Evolutionary conservation across 2,329 filamentous ascomycete genomes (phyloP), one percentile per base, ranked within the genome.

Genomic region (Cladosporium sp.): DNA sequence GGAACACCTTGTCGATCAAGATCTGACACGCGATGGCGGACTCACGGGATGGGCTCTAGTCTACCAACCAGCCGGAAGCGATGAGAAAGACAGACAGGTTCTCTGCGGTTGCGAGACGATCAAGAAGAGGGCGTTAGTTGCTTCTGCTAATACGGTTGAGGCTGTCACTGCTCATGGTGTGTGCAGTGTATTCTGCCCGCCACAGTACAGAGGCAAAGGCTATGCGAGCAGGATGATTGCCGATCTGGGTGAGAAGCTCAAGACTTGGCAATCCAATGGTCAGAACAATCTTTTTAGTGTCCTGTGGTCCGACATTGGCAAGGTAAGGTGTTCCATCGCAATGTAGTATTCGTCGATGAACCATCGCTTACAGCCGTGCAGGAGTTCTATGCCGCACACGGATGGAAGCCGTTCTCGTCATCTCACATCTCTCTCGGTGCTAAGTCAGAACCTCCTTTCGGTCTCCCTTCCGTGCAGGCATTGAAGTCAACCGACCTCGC

Each of bases 271-370:
- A 59, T 77, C 78, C 30, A 69, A 74, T 20, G 73, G 70, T 19
- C 69, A 71, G 64, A 72, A 69, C 70, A 80, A 71, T 63, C 73
- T 84, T 14, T 94, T 93, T 73, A 92, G 89, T 0, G 83, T 95
- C 7, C 79, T 97, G 8, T 96, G 87, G 74, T 96, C 91, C 8
- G 91, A 96, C 69, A 92, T 95, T 67, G 91, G 92, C 19, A 88
- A 90, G 63, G 62, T 68, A 59, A 50, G 43, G 11, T 9, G 3
- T 2, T 28, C 19, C 7, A 25, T 25, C 2, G 25, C 25, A 37
- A 19, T 34, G n/a, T 7, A 14, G n/a, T 51, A 60, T 59, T 55
- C 5, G 30, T 58, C 8, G 11, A 60, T 9, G 42, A 55, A 22
- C 2, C 19, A 15, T 49, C 30, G 22, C 54, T 56, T 30, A 56